Evolutionary conservation across 768 basidiomycete species (phyloP).

Genomic region (Kwoniella botswanensis): DNA sequence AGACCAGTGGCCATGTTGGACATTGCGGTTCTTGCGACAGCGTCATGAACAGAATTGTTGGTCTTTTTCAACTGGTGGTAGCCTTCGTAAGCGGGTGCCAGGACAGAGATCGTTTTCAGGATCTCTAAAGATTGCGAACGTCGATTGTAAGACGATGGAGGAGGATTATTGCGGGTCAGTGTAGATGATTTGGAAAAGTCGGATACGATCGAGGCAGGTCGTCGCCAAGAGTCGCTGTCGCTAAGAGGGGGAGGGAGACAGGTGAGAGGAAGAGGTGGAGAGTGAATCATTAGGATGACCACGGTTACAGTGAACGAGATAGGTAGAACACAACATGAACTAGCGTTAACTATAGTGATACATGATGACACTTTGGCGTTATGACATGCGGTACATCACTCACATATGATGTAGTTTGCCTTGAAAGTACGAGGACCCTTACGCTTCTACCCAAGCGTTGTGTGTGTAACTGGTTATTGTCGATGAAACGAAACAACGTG

Average conservation of each 20-base stretch:
- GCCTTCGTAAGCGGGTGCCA: not conserved
- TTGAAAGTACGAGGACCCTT: no score
- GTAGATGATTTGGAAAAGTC: not conserved
- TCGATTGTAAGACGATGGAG: slow-evolving; percentile 9
- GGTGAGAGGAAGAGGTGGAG: slow-evolving; percentile 12
- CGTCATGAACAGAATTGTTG: not conserved
- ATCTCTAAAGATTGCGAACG: slow-evolving; percentile 7
- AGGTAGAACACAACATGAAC: no score
- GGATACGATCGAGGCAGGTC: slow-evolving; percentile 6
- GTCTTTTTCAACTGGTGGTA: no score
- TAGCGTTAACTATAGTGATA: no score
- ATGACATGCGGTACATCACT: no score
- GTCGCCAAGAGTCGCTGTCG: not conserved
- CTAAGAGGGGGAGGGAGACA: slow-evolving; percentile 5
- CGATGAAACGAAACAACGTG: no score
- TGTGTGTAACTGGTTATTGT: no score
- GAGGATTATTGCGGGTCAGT: not conserved
- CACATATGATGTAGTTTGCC: no score
- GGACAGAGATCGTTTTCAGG: not conserved
- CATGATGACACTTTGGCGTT: no score
- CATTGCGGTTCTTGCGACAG: not conserved
- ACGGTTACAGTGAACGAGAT: not conserved
- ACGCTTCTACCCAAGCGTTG: no score
- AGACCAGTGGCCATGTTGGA: not conserved
- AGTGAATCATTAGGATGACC: slow-evolving; percentile 3